These are phyloP conservation scores for Chrysanthemum lavandulifolium DNA, from an alignment of 129 eudicot species.

Conservation along the genomic window DNA sequence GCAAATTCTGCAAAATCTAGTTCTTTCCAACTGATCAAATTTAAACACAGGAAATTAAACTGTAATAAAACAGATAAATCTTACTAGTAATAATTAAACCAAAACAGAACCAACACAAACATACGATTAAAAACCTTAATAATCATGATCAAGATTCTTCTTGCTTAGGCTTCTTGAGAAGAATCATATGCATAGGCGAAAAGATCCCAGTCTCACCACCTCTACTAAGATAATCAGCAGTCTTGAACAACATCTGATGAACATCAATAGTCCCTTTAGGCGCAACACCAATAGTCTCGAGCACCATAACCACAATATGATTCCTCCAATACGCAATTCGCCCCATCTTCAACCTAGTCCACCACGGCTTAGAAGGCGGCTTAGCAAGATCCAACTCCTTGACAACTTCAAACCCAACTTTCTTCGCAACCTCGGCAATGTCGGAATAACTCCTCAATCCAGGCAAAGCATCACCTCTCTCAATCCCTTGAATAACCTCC, in stretches of 20 bases:
- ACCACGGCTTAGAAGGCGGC: slow-evolving; percentile 88
- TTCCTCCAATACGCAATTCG: slow-evolving; percentile 91
- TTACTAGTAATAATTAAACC: slow-evolving; percentile 21
- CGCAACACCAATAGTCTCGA: slow-evolving; percentile 69
- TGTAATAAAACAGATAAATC: slow-evolving; percentile 31
- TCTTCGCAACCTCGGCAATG: slow-evolving; percentile 60
- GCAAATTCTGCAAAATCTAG: slow-evolving; percentile 13
- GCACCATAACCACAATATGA: slow-evolving; percentile 66
- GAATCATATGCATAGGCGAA: slow-evolving; percentile 89
- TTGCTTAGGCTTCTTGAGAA: slow-evolving; percentile 70
- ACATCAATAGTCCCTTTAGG: slow-evolving; percentile 88
- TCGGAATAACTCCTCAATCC: slow-evolving; percentile 71
- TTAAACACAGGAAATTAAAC: slow-evolving; percentile 21
- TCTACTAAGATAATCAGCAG: slow-evolving; percentile 74
- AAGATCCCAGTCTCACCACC: slow-evolving; percentile 89
- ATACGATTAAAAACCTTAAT: slow-evolving; percentile 30
- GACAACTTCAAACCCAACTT: slow-evolving; percentile 89
- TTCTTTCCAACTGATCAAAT: slow-evolving; percentile 22
- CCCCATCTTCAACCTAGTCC: slow-evolving; percentile 96
- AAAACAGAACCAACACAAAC: slow-evolving; percentile 20
- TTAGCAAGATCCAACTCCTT: slow-evolving; percentile 74
- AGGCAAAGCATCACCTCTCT: slow-evolving; percentile 86
- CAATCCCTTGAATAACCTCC: slow-evolving; percentile 84
- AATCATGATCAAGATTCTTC: slow-evolving; percentile 27
- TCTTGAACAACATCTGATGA: slow-evolving; percentile 85